Evolutionary conservation across 495 filamentous ascomycete species (phyloP).

Genomic region (Sabuloglossum arenarium): DNA sequence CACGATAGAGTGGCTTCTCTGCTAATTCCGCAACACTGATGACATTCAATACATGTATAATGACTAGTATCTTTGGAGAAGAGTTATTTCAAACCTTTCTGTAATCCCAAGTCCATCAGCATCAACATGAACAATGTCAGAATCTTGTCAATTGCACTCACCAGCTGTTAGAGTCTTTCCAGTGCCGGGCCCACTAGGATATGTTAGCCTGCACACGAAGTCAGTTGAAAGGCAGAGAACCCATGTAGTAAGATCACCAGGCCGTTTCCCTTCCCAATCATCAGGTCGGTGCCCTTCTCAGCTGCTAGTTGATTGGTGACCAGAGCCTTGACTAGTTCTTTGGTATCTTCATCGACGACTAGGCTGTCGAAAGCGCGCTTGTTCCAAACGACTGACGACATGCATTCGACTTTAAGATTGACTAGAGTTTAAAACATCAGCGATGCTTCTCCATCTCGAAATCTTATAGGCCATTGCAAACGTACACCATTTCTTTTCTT

Average conservation of each 20-base stretch:
- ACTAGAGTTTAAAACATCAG: slow-evolving; percentile 8
- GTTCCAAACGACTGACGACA: slow-evolving; percentile 10
- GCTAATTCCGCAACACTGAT: background rate
- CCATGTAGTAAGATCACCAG: background rate
- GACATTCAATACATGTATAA: too few relatives aligned
- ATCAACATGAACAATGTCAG: too few relatives aligned
- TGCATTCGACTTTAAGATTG: slow-evolving; percentile 2
- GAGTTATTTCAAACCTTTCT: too few relatives aligned
- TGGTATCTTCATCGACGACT: slow-evolving; percentile 4
- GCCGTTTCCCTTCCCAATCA: background rate
- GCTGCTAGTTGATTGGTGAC: slow-evolving; percentile 5
- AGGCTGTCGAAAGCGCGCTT: slow-evolving; percentile 6
- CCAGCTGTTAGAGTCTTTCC: background rate
- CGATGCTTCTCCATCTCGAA: too few relatives aligned
- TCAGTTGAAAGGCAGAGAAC: too few relatives aligned
- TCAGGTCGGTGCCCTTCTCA: background rate
- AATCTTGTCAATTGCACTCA: too few relatives aligned
- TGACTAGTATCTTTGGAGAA: too few relatives aligned
- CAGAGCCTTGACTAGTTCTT: slow-evolving; percentile 10
- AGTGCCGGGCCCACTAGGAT: background rate
- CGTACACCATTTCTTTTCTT: slow-evolving; percentile 9
- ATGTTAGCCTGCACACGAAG: too few relatives aligned
- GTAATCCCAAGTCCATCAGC: too few relatives aligned
- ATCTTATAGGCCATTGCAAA: too few relatives aligned
- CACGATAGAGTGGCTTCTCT: background rate